A percentile compares a stretch with the other conserved stretches of the same genome.
Conservation (phyloP, 371 early-diverging fungal species). For the Haplosporangium sp. region DNA sequence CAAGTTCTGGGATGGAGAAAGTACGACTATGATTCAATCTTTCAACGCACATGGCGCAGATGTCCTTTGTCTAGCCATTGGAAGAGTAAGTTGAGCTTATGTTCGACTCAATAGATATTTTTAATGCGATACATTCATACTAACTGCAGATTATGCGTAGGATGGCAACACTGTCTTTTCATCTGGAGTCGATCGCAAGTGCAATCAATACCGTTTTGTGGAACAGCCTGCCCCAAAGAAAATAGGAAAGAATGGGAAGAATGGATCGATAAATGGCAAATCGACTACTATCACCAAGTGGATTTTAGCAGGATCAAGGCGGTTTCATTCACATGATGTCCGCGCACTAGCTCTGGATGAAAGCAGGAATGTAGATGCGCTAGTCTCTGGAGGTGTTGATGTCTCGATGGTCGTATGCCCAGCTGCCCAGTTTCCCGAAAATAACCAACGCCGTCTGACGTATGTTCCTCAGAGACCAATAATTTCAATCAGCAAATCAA, state of each 20-base stretch:
- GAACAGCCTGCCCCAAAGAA: conserved; percentile 47
- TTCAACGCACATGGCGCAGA: conserved; percentile 87
- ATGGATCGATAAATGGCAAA: conserved; percentile 40
- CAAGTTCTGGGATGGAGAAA: conserved; percentile 85
- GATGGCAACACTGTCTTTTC: conserved; percentile 83
- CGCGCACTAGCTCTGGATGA: conserved; percentile 84
- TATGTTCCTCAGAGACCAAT: conserved; percentile 84
- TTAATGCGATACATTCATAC: background rate
- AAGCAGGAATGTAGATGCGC: conserved; percentile 65
- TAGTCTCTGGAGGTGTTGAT: conserved; percentile 91
- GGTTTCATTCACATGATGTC: conserved; percentile 94
- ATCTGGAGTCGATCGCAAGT: conserved; percentile 92
- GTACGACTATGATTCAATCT: conserved; percentile 76
- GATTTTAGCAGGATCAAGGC: conserved; percentile 81
- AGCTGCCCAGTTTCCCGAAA: conserved; percentile 72
- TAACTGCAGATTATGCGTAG: conserved; percentile 7
- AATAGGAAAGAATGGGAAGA: conserved; percentile 48
- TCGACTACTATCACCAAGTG: conserved; percentile 63
- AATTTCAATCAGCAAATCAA: conserved; percentile 72
- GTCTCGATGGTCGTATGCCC: conserved; percentile 78
- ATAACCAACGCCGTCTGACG: conserved; percentile 77
- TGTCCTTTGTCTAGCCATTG: conserved; percentile 85
- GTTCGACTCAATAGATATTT: background rate
- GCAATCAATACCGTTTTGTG: conserved; percentile 75
- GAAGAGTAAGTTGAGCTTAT: conserved; percentile 45